Evolutionary conservation across 768 basidiomycete species (phyloP), one percentile per base, ranked within the genome.

Genomic region (Leccinum imitatum): DNA sequence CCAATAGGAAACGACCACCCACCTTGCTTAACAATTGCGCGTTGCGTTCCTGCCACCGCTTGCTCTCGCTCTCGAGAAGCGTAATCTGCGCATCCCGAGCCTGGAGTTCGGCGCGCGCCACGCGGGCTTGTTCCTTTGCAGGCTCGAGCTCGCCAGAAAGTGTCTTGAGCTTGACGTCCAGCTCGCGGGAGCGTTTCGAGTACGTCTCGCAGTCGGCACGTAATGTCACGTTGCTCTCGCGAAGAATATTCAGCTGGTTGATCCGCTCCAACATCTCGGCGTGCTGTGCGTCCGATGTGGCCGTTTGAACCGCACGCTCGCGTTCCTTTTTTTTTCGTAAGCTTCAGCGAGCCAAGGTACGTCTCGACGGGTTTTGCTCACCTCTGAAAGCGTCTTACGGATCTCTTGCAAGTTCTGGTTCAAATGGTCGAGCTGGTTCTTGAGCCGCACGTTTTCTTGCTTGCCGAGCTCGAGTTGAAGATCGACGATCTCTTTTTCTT

Each of bases 401-500:
- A 85, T 83, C 58, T 93, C 91, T 56, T 91, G 84, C 66, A 95
- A 74, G 47, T 75, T 84, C 62, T 86, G 85, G 15, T 81, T 79
- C 46, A 93, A 71, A 66, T 90, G 87, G 6, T 93, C 91, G 27
- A 90, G 82, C 68, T 94, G 89, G 19, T 82, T 75, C 71, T 89
- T 90, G 54, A 92, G 72, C 5, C 92, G 83, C 9, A 83, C 75
- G 64, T 82, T 90, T 76, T 95, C 92, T 66, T 86, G 84, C 69
- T 83, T 85, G 78, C 87, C 82, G 52, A 95, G 83, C 66, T 94
- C 90, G 25, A 93, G 80, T 63, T 94, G 91, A 33, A 94, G 82
- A 65, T 95, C 93, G 50, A 91, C 88, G 55, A 95, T 93, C 70
- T 95, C 92, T 75, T 95, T 94, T 79, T 95, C 93, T 68, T 89